Evolutionary conservation across 177 flowering plant species (phyloP).

Genomic region (Vitis hybrid): DNA sequence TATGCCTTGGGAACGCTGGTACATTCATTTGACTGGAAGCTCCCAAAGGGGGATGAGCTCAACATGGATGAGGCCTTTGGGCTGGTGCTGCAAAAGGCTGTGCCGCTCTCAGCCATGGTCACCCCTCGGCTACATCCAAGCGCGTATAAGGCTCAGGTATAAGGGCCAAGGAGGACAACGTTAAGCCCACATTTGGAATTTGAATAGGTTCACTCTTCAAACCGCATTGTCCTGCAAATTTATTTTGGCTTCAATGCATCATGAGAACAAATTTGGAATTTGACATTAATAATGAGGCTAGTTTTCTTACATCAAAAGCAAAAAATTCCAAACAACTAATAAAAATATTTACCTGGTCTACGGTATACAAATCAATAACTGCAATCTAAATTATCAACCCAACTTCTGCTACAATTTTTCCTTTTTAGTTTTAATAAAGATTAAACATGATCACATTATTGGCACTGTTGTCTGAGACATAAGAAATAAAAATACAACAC

Average conservation of each 20-base stretch:
- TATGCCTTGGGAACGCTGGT: constrained; percentile 39
- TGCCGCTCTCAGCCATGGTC: constrained; percentile 30
- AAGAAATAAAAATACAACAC: constrained; percentile 7
- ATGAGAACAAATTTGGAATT: too few species aligned
- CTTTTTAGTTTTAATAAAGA: constrained; percentile 8
- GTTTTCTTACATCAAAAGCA: too few species aligned
- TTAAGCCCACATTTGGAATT: too few species aligned
- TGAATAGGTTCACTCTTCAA: too few species aligned
- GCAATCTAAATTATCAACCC: constrained; percentile 10
- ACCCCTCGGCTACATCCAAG: constrained; percentile 16
- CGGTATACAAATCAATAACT: constrained; percentile 11
- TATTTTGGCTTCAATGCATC: too few species aligned
- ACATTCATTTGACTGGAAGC: constrained; percentile 50
- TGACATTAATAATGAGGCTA: too few species aligned
- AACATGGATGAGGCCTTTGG: constrained; percentile 54
- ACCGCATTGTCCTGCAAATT: too few species aligned
- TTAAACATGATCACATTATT: constrained; percentile 18
- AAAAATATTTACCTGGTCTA: neutral
- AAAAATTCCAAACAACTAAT: too few species aligned
- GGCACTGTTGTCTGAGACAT: constrained; percentile 9
- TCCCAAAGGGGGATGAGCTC: constrained; percentile 29
- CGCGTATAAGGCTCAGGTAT: too few species aligned
- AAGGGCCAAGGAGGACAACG: too few species aligned
- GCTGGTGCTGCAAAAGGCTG: constrained; percentile 41
- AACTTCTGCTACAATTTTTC: neutral